Conservation (phyloP, 768 basidiomycete species). For the Boletus sensibilis region DNA sequence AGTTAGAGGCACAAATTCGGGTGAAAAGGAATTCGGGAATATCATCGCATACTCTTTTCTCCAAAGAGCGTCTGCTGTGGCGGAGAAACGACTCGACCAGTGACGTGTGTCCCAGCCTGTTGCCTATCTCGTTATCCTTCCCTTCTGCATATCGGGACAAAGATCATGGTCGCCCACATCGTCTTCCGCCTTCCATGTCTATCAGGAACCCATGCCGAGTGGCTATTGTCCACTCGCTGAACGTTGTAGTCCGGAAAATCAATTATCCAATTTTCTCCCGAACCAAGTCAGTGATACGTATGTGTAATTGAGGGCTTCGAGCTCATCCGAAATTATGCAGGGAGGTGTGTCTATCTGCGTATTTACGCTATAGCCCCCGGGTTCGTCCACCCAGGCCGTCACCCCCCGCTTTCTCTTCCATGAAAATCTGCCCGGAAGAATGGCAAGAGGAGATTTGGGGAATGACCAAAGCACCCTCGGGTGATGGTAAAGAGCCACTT, state of each 20-base stretch:
- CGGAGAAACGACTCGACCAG: slow-evolving; percentile 7
- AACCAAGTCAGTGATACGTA: slow-evolving; percentile 19
- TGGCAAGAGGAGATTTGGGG: slow-evolving; percentile 36
- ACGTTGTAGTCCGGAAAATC: slow-evolving; percentile 23
- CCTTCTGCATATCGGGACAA: slow-evolving; percentile 29
- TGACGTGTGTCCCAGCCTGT: slow-evolving; percentile 26
- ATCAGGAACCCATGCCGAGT: slow-evolving; percentile 24
- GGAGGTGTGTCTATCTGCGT: slow-evolving; percentile 23
- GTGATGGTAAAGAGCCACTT: slow-evolving; percentile 8
- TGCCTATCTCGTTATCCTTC: slow-evolving; percentile 32
- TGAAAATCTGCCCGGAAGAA: slow-evolving; percentile 33
- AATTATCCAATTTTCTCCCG: slow-evolving; percentile 19
- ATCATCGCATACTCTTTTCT: slow-evolving; percentile 18
- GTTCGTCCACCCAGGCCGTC: slow-evolving; percentile 33
- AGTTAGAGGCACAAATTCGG: slow-evolving; percentile 28
- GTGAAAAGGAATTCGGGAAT: slow-evolving; percentile 13
- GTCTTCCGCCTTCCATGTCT: slow-evolving; percentile 33
- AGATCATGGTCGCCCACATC: slow-evolving; percentile 16
- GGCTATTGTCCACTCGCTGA: slow-evolving; percentile 27
- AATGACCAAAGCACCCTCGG: slow-evolving; percentile 15
- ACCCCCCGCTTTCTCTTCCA: slow-evolving; percentile 22
- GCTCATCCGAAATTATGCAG: slow-evolving; percentile 15
- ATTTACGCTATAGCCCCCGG: slow-evolving; percentile 29
- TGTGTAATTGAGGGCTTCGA: not conserved
- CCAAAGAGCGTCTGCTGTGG: slow-evolving; percentile 28